Base-by-base conservation (phyloP, 179 eudicot species). In the Monotropa hypopitys region DNA sequence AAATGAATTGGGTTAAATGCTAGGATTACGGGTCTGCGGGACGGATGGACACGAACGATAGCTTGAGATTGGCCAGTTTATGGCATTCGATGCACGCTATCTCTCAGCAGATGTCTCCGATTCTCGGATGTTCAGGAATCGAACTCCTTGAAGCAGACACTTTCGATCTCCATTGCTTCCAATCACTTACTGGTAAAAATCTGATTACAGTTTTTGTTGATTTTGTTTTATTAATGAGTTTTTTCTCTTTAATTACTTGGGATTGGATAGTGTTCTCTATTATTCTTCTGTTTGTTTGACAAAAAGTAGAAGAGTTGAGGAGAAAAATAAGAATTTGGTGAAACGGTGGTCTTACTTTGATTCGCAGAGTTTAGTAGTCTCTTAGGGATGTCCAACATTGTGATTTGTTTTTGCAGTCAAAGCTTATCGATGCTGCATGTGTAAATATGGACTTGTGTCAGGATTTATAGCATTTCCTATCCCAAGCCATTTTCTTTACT, bases 61-160 rank as follows among this genome's bases (percentile, higher is more conserved):
- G 89, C 77, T 89, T 95, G 89, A 84, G 99, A 72, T 77, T 95
- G 82, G 97, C 95, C 26, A 93, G 97, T 83, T 77, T 93, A 33
- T 95, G 97, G 97, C 97, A 90, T 74, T 95, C 97, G 7, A 93
- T 95, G 97, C 97, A 93, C 73, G 97, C 95, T 1, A 93, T 95
- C 73, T 93, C 97, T 69, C 97, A 95, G 88, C 97, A 95, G 81
- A 80, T 95, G 23, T 95, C 95, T 0, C 97, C 97, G 9, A 82
- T 92, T 54, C 5, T 66, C 0, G 94, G 93, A 7, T 94, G 98
- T 74, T 66, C 77, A 0, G 98, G 97, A 21, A 88, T 94, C 35
- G 97, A 94, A 65, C 90, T 94, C n/a, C 92, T 94, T 2, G 94
- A 94, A 86, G 98, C 97, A 3, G 98, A 89, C 75, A 89, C 88